Base-by-base conservation (phyloP, 1,284 basidiomycete genomes). In the Exsudoporus floridanus region DNA sequence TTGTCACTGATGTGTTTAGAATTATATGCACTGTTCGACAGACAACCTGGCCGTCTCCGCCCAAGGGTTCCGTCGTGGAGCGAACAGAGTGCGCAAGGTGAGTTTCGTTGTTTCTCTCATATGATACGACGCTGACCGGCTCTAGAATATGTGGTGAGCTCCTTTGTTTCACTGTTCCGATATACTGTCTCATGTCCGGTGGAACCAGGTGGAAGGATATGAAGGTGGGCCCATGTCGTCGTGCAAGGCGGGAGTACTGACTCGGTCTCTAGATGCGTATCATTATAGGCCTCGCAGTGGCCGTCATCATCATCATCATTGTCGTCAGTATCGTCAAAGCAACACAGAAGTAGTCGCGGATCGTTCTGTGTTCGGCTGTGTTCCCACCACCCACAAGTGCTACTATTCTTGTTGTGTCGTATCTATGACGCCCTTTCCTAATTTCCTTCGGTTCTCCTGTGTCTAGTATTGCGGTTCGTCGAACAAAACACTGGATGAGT, bases 11-110 rank as follows among this genome's bases (percentile, higher is more conserved):
- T 46, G 35, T 19, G 18, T 23, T 30, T 10, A 27, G 21, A 18
- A 16, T 44, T 28, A 49, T 40, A 58, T 47, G 4, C 31, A 53
- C 27, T 19, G 51, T 47, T 45, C 25, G 18, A 47, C 51, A 96
- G 96, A 99, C 74, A 98, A 90, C 70, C 84, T 99, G 53, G 95
- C 96, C 28, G 92, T 98, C 35, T 98, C 94, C n/a, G 97, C 96
- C 12, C 97, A 99, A 77, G 94, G 94, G 28, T 99, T 99, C 86
- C 86, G 94, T 58, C 84, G 93, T 61, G 95, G 96, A 59, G 97
- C 97, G 49, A 98, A 97, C 77, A 84, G 93, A 58, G 97, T 99
- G 44, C 87, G 96, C 72, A 99, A 99, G 83, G 93, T 95, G 69
- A 78, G 94, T 55, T 37, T 50, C 23, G 27, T 46, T 25, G 37